These are phyloP conservation scores for Puccinellia tenuiflora DNA, from an alignment of 176 grass and related monocot genomes.

Conservation along the genomic window DNA sequence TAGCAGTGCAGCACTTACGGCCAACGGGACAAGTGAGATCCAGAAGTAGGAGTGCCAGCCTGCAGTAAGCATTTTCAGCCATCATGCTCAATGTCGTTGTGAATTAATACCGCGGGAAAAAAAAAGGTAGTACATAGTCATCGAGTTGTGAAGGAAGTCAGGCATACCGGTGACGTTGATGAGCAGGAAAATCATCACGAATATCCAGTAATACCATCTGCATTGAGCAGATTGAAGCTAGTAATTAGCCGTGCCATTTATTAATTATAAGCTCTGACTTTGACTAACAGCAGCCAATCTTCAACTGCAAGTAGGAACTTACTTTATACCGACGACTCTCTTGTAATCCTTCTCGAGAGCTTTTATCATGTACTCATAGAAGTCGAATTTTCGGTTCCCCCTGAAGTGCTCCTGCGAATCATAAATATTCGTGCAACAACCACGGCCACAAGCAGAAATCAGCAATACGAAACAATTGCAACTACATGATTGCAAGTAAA, in stretches of 20 bases:
- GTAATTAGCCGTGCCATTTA: neutral
- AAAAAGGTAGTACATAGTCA: neutral
- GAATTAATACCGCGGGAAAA: neutral
- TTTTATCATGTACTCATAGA: conserved; percentile 79
- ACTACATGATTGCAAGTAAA: neutral
- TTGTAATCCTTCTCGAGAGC: conserved; percentile 84
- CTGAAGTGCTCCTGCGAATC: conserved; percentile 52
- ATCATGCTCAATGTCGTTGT: too few species aligned
- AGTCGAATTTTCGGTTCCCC: conserved; percentile 60
- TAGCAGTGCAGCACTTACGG: conserved; percentile 45
- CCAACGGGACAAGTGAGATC: conserved; percentile 65
- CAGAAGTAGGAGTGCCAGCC: conserved; percentile 85
- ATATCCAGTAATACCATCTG: conserved; percentile 83
- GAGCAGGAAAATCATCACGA: conserved; percentile 84
- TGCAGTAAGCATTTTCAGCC: conserved; percentile 19
- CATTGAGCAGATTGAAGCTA: conserved; percentile 9
- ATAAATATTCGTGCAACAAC: neutral
- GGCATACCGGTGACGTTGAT: conserved; percentile 55
- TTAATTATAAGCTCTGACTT: neutral
- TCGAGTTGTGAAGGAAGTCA: neutral
- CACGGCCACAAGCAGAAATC: too few species aligned
- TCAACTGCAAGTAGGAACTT: neutral
- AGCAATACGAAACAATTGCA: neutral
- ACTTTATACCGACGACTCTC: conserved; percentile 87
- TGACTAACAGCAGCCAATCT: neutral